Base-by-base conservation (phyloP, 179 eudicot species). In the Corrigiola litoralis region DNA sequence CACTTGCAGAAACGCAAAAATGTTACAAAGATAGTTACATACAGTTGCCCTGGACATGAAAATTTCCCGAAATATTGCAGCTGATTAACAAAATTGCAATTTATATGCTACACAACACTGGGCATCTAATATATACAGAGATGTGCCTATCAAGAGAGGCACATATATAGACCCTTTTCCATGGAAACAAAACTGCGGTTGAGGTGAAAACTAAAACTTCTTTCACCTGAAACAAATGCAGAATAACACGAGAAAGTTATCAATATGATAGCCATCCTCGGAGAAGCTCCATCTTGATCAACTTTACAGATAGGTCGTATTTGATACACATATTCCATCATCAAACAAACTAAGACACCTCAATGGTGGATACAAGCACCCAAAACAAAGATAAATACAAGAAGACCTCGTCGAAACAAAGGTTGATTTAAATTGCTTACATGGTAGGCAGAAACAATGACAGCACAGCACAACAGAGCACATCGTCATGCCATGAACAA, bases 51-150 rank as follows among this genome's bases (percentile, higher is more conserved):
- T 14, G 54, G 18, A 58, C 10, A 57, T 42, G 70, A 58, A 51
- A 27, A 51, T 62, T n/a, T 32, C 21, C 46, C 4, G 24, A 40
- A 32, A 58, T 58, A 54, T 67, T 58, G 31, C 42, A 44, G 56
- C 63, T 24, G 59, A 63, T 52, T 18, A 58, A 59, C 74, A 69
- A 75, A 74, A 69, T 48, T 61, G 68, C 65, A 49, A 58, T 18
- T 51, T 65, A 68, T 63, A 65, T 51, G 67, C 79, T 75, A 75
- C 70, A 69, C 66, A 74, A 65, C 48, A 69, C 49, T 25, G 47
- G 61, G 74, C 59, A 64, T 67, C 59, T 54, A 47, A 21, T 75
- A 70, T 70, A 18, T 68, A 75, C 74, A 75, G 29, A 44, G 44
- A 41, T 65, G 67, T 40, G 71, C 74, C 73, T 60, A 49, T 58